phyloP scores from a whole-genome alignment of 2,329 filamentous ascomycete genomes.

The Pseudogymnoascus sp. region DNA sequence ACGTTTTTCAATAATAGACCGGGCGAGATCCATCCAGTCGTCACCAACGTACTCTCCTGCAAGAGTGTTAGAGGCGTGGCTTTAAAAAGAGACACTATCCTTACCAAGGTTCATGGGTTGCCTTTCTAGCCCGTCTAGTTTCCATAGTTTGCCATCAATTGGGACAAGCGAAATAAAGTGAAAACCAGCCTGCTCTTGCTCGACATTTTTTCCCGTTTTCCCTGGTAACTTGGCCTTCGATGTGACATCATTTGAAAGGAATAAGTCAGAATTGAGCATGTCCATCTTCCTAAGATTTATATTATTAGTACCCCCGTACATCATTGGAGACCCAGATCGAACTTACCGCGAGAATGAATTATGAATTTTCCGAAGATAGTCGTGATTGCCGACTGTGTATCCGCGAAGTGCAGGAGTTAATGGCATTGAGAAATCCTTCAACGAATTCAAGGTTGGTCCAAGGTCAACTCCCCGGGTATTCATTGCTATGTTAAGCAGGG shows the following conservation, averaged over 20 bases:
- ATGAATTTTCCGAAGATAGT: conserved; percentile 72
- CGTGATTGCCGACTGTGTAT: conserved; percentile 64
- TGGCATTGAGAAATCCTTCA: conserved; percentile 63
- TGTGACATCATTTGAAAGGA: conserved; percentile 50
- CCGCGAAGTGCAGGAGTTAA: conserved; percentile 70
- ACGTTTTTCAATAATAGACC: conserved; percentile 56
- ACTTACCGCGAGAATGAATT: conserved; percentile 74
- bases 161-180: conserved; percentile 91
- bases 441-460: conserved; percentile 60
- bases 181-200: conserved; percentile 56
- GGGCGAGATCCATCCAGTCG: conserved; percentile 62
- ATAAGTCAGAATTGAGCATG: conserved; percentile 63
- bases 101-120: conserved; percentile 60
- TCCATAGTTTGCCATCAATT: conserved; percentile 68
- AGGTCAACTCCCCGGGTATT: conserved; percentile 63
- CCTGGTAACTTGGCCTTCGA: conserved; percentile 42
- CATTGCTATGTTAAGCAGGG: conserved; percentile 88
- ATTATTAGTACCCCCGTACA: conserved; percentile 11
- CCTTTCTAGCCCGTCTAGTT: conserved; percentile 75
- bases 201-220: conserved; percentile 71
- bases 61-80: conserved; percentile 9
- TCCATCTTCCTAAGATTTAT: conserved; percentile 56
- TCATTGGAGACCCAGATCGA: not conserved
- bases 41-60: conserved; percentile 25
- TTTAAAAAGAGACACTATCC: conserved; percentile 14